Evolutionary conservation across 768 basidiomycete genomes (phyloP), one percentile per base, ranked within the genome.

Genomic region (Cytidiella melzeri): DNA sequence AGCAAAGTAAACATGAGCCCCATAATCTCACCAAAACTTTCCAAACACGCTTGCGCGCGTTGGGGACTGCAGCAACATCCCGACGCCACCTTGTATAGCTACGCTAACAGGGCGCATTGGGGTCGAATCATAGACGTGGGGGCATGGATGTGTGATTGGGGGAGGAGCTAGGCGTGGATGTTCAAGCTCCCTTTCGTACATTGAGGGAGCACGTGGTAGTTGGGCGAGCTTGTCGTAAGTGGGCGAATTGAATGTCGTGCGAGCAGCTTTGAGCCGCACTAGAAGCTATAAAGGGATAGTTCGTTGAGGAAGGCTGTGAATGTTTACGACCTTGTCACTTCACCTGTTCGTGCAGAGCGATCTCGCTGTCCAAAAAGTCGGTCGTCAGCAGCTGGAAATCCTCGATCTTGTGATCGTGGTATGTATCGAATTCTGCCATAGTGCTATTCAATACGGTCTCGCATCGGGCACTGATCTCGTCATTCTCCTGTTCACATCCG

Each of bases 391-490:
- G 66, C 13, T 69, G 64, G 52, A 92, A 81, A 56, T 91, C 87
- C 58, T 87, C 84, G 5, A 64, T 61, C 63, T 89, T 87, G 63
- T 89, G 85, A 0, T 69, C 65, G 60, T 90, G 87, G 56, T 90
- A 87, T 1, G 76, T 80, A 43, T 88, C 85, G 73, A 92, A 81
- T 69, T 93, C 90, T 1, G 91, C 87, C 81, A 91, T 84, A 1
- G 90, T 92, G 7, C 81, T 82, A 63, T 93, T 92, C 23, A 94
- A 69, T 5, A 92, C 87, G 0, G 91, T 92, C 66, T 94, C 91
- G 62, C 87, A 92, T 18, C 91, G 79, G 3, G 79, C 74, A 2
- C 81, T 80, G 54, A 84, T 67, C 15, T 85, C 82, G 42, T 84
- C 81, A 56, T 84, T 72, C 12, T 74, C 63, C 82, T 85, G 60